These are phyloP conservation scores for Euphorbia pulcherrima DNA, from an alignment of 345 rosid species.

Conservation along the genomic window DNA sequence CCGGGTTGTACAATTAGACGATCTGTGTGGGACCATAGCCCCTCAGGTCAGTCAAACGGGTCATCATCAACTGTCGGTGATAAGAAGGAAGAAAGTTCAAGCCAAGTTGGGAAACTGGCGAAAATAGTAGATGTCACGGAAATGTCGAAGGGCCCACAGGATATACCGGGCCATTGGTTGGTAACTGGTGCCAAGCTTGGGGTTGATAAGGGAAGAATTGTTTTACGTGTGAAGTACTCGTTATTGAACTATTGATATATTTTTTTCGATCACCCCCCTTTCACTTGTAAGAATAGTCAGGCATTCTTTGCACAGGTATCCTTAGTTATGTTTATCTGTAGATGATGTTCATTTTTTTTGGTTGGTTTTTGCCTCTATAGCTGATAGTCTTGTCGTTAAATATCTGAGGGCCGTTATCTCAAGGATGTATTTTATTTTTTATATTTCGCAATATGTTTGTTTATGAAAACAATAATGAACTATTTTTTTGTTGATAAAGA, in stretches of 20 bases:
- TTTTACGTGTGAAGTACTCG: slow-evolving; percentile 86
- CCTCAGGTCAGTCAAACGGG: slow-evolving; percentile 39
- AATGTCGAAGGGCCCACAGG: slow-evolving; percentile 90
- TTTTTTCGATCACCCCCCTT: slow-evolving; percentile 24
- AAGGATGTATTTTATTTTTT: slow-evolving; percentile 14
- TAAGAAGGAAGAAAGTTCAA: slow-evolving; percentile 60
- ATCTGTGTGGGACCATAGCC: slow-evolving; percentile 96
- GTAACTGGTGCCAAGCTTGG: slow-evolving; percentile 99
- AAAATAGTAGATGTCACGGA: slow-evolving; percentile 79
- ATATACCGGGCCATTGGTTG: slow-evolving; percentile 95
- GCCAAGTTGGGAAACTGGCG: slow-evolving; percentile 53
- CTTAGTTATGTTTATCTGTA: slow-evolving; percentile 45
- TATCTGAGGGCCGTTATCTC: background rate
- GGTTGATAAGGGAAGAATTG: slow-evolving; percentile 86
- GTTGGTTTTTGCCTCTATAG: slow-evolving; percentile 16
- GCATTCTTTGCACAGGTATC: slow-evolving; percentile 65
- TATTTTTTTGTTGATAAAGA: background rate
- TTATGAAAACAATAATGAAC: background rate
- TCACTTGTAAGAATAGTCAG: slow-evolving; percentile 33
- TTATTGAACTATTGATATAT: slow-evolving; percentile 69
- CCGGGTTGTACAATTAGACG: slow-evolving; percentile 94
- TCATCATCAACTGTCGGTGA: slow-evolving; percentile 57
- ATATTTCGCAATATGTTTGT: background rate
- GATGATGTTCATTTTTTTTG: slow-evolving; percentile 30
- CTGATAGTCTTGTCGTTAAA: slow-evolving; percentile 10